phyloP scores from a whole-genome alignment of 805 yeast genomes.

The Candida endomychidarum region DNA sequence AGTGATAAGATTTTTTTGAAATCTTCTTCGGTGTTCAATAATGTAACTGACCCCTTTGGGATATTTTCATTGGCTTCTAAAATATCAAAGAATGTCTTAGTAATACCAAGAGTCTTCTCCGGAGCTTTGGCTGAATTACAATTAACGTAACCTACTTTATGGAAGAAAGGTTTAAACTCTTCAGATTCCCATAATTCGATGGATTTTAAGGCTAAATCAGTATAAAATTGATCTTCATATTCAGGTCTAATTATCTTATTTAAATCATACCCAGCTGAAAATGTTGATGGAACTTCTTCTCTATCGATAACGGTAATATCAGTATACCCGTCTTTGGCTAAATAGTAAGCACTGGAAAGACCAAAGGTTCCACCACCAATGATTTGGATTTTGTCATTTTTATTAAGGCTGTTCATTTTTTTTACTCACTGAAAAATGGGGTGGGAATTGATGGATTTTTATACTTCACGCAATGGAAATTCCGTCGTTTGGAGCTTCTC shows the following conservation, averaged over 20 bases:
- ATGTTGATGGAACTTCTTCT: conserved; percentile 38
- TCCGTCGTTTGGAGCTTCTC: neutral
- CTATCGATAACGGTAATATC: conserved; percentile 39
- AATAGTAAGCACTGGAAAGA: conserved; percentile 47
- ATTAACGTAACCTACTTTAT: conserved; percentile 28
- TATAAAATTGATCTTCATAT: conserved; percentile 43
- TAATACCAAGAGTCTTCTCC: conserved; percentile 24
- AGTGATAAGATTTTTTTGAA: conserved; percentile 21
- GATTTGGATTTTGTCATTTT: conserved; percentile 32
- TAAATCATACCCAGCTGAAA: conserved; percentile 49
- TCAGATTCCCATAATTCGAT: conserved; percentile 37
- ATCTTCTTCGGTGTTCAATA: conserved; percentile 27
- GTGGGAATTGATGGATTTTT: neutral
- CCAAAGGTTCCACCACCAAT: conserved; percentile 61
- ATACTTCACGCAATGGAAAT: neutral
- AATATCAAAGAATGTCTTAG: conserved; percentile 34
- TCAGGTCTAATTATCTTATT: conserved; percentile 52
- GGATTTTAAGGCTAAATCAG: conserved; percentile 47
- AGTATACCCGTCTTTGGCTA: conserved; percentile 34
- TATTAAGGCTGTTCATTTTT: conserved; percentile 6
- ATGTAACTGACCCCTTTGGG: conserved; percentile 19
- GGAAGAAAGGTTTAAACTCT: conserved; percentile 23
- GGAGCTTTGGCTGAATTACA: conserved; percentile 42
- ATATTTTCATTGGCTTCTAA: conserved; percentile 32
- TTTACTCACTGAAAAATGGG: too few species aligned